Conservation (phyloP, 495 filamentous ascomycete species). For the Achaetomiella virescens region DNA sequence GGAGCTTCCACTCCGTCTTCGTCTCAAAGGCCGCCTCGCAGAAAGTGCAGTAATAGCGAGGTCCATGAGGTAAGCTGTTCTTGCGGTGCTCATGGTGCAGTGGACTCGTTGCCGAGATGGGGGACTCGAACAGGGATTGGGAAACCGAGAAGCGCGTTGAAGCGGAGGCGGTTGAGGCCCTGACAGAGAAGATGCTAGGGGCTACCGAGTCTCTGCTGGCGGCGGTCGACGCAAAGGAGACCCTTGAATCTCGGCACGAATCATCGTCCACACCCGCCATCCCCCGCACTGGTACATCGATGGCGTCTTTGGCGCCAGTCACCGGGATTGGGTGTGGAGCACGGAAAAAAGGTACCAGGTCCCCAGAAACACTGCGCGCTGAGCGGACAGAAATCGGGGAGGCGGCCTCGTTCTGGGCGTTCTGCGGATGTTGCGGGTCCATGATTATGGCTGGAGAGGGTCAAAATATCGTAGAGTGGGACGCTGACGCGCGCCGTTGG, state of each 20-base stretch:
- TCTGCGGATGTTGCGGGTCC: background rate
- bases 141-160: conserved; percentile 14
- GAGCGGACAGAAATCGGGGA: background rate
- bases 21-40: conserved; percentile 18
- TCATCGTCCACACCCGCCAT: background rate
- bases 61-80: background rate
- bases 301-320: background rate
- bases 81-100: conserved; percentile 11
- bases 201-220: conserved; percentile 14
- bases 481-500: no score
- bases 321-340: background rate
- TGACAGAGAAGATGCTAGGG: conserved; percentile 23
- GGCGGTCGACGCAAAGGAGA: conserved; percentile 16
- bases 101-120: conserved; percentile 13
- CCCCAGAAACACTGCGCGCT: background rate
- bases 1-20: conserved; percentile 20
- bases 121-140: conserved; percentile 20
- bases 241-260: conserved; percentile 7
- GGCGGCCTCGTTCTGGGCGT: background rate
- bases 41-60: conserved; percentile 23
- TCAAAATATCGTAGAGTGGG: background rate
- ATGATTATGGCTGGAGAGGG: background rate
- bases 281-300: background rate
- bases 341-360: background rate
- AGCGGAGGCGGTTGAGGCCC: conserved; percentile 13